phyloP scores from a whole-genome alignment of 768 basidiomycete genomes.

The Hemileccinum rubropunctum region DNA sequence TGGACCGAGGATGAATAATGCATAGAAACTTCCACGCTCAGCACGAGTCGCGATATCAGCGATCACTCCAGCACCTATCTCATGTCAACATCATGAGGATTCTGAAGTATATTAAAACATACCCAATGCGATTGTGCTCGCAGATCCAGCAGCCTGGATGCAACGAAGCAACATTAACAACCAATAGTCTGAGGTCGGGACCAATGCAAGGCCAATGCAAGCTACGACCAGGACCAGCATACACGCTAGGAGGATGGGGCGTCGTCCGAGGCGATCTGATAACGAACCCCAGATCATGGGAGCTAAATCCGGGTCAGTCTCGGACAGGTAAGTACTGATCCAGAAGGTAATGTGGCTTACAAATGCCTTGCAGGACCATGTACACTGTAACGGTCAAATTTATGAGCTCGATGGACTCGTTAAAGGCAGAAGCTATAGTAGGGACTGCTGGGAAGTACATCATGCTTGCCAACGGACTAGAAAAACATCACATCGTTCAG shows the following conservation, averaged over 20 bases:
- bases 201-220: slow-evolving; percentile 64
- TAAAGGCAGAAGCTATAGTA: slow-evolving; percentile 52
- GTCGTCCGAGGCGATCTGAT: slow-evolving; percentile 62
- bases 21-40: slow-evolving; percentile 75
- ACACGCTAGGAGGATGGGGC: slow-evolving; percentile 62
- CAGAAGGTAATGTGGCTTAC: too few species aligned
- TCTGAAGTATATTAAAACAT: slow-evolving; percentile 9
- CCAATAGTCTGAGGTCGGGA: too few species aligned
- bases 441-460: slow-evolving; percentile 84
- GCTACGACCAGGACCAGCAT: slow-evolving; percentile 60
- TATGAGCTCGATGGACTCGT: slow-evolving; percentile 66
- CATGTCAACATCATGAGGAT: not conserved
- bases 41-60: slow-evolving; percentile 71
- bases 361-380: too few species aligned
- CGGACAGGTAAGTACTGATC: not conserved
- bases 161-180: too few species aligned
- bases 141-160: too few species aligned
- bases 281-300: too few species aligned
- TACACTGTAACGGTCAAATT: slow-evolving; percentile 75
- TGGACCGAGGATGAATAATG: slow-evolving; percentile 62
- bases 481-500: not conserved
- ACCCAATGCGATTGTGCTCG: slow-evolving; percentile 77
- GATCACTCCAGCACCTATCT: slow-evolving; percentile 67
- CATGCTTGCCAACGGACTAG: slow-evolving; percentile 67
- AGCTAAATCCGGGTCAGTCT: slow-evolving; percentile 28